Conservation (phyloP, 495 filamentous ascomycete species). For the Aspergillus funiculosus region DNA sequence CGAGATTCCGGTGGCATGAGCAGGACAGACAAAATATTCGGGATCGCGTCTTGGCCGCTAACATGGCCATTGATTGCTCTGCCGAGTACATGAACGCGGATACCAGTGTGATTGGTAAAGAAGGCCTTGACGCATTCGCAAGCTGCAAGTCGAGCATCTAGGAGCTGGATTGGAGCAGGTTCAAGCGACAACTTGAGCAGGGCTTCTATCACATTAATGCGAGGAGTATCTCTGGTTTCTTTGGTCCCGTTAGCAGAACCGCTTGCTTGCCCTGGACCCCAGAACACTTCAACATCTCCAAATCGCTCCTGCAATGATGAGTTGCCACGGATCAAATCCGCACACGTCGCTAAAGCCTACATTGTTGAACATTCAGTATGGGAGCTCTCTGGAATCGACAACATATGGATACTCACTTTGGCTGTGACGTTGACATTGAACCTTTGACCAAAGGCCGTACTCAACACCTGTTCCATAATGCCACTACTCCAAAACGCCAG, state of each 20-base stretch:
- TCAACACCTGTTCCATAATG: conserved; percentile 73
- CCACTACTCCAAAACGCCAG: conserved; percentile 76
- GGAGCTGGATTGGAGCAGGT: conserved; percentile 55
- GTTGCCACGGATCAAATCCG: conserved; percentile 84
- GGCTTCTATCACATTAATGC: conserved; percentile 88
- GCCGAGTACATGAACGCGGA: conserved; percentile 76
- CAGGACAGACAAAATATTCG: conserved; percentile 85
- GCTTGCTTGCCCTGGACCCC: conserved; percentile 26
- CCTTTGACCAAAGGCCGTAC: conserved; percentile 72
- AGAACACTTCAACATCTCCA: conserved; percentile 60
- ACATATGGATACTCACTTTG: conserved; percentile 52
- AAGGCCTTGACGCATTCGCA: conserved; percentile 91
- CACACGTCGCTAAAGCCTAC: conserved; percentile 75
- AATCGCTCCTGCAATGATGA: conserved; percentile 74
- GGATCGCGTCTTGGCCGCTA: conserved; percentile 71
- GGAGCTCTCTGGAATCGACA: conserved; percentile 11
- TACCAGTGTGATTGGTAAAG: conserved; percentile 69
- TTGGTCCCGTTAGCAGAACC: conserved; percentile 39
- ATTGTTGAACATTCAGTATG: conserved; percentile 17
- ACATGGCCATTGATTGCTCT: conserved; percentile 85
- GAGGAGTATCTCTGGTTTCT: conserved; percentile 41
- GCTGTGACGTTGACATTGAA: conserved; percentile 72
- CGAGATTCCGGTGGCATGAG: conserved; percentile 55
- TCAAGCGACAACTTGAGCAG: conserved; percentile 82
- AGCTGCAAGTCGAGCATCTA: conserved; percentile 77